Conservation (phyloP, 805 yeast species). For the Yamadazyma phyllophila region DNA sequence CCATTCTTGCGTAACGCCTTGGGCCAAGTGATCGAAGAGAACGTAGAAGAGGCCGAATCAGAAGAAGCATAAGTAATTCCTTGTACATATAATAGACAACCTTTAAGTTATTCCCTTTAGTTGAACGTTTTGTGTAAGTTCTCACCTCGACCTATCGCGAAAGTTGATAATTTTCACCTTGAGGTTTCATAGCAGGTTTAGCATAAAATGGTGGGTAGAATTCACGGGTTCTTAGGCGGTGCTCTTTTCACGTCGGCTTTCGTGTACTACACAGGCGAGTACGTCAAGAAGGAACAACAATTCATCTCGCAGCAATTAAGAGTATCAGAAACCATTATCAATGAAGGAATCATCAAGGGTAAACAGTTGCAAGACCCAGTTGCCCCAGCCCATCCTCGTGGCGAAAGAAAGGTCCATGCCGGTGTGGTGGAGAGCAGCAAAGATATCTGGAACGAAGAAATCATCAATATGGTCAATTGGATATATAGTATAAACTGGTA, state of each 20-base stretch:
- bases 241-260: conserved; percentile 61
- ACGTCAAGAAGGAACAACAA: conserved; percentile 48
- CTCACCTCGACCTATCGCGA: conserved; percentile 4
- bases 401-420: conserved; percentile 5
- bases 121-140: conserved; percentile 5
- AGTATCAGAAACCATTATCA: conserved; percentile 49
- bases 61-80: not conserved
- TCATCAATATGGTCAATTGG: conserved; percentile 62
- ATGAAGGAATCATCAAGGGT: conserved; percentile 51
- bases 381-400: conserved; percentile 29
- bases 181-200: not conserved
- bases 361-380: conserved; percentile 44
- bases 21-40: not conserved
- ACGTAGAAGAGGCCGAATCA: not conserved
- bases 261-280: conserved; percentile 59
- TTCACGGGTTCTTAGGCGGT: conserved; percentile 47
- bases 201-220: conserved; percentile 38
- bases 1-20: conserved; percentile 37
- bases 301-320: conserved; percentile 47
- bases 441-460: conserved; percentile 79
- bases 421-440: conserved; percentile 57
- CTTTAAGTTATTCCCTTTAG: not conserved
- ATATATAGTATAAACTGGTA: conserved; percentile 54
- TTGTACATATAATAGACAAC: conserved; percentile 6
- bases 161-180: not conserved